Base-by-base conservation (phyloP, 805 yeast species). In the Spathaspora girioi region DNA sequence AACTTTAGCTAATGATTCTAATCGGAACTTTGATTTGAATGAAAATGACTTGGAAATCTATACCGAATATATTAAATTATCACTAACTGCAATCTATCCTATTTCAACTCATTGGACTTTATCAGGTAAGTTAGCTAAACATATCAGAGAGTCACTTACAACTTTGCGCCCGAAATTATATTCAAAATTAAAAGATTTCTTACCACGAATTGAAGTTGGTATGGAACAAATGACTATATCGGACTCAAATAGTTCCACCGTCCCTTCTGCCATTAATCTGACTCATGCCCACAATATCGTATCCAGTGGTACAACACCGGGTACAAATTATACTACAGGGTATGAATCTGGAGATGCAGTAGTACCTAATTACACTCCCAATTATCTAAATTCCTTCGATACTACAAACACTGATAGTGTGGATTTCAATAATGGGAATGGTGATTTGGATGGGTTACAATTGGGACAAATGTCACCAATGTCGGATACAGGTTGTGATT, bases 401-500 rank as follows among this genome's bases (percentile, higher is more conserved):
- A 23, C 8, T 42, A 20, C 29, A 8, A 42, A 20, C 23, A 11
- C 29, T 42, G 27, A 42, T 14, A 9, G 20, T 14, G 32, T 26
- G 18, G 23, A 45, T 29, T 27, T 29, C 14, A 18, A 43, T n/a
- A 51, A 48, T 14, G 54, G 48, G 46, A 49, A 49, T 35, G 20
- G 53, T 38, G 57, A 51, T 48, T 50, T 50, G 41, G 43, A 41
- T 35, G 40, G 35, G 40, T 18, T 46, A 26, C 20, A 38, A 8
- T 43, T 48, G 50, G 54, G 47, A n/a, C 55, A 45, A 38, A n/a
- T 47, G 17, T 50, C 55, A 12, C 57, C 58, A 5, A 49, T 53
- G 6, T 63, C 77, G 5, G 83, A 79, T 43, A 78, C 83, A 2
- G 84, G 84, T 0, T 79, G 84, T 66, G 81, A 79, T 55, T 79